Base-by-base conservation (phyloP, 1,139 yeast genomes). In the Williopsis jadinii region DNA sequence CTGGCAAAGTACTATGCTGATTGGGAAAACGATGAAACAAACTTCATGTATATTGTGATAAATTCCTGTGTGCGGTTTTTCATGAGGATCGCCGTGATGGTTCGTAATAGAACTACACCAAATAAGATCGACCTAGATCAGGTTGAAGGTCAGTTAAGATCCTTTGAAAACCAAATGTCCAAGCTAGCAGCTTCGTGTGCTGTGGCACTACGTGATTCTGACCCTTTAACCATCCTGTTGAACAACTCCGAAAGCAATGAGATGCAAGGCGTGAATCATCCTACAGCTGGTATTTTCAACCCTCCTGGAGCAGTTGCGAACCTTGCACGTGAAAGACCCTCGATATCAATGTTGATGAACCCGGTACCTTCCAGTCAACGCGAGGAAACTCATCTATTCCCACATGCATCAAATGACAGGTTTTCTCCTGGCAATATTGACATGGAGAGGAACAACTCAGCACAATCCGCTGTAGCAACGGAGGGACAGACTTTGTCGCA, bases 41-140 rank as follows among this genome's bases (percentile, higher is more conserved):
- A 26, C 9, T 36, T 36, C 13, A 26, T 36, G 38, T 41, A 38
- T 13, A 35, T 41, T 28, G 38, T 50, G 8, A 30, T 47, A 8
- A 38, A 47, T 15, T 39, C 34, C 24, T 35, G 41, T 13, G 43
- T 52, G n/a, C 46, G 53, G 33, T 43, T 46, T 37, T 53, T 53
- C 35, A 28, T 47, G 15, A 46, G 50, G 15, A 39, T 53, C 28
- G 49, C 52, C 1, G 39, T 52, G 11, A 24, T 50, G 8, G 49
- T 48, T 2, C 44, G 47, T 27, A 54, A 54, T 36, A 38, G 30
- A 4, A 36, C 34, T 8, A 12, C 30, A 9, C 19, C n/a, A 12
- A 30, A 30, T 4, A 12, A 12, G 31, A 35, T 33, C 9, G 29
- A 33, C n/a, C 12, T 33, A 9, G 11, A n/a, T 26, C 11, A 11